These are phyloP conservation scores for Drechslerella coelobrocha DNA, from an alignment of 2,329 filamentous ascomycete species.

Conservation along the genomic window DNA sequence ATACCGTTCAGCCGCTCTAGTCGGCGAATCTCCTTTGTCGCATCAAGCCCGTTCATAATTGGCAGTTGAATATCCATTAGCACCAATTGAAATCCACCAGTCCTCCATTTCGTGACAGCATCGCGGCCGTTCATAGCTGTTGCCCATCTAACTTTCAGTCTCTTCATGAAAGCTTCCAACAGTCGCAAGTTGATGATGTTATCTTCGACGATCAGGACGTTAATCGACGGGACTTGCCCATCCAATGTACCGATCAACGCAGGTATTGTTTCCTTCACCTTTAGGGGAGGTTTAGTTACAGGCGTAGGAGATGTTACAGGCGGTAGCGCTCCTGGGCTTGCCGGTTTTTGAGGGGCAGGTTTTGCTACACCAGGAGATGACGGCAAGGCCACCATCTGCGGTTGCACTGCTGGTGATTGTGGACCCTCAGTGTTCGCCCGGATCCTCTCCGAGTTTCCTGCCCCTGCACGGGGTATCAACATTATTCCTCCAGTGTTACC, in stretches of 20 bases:
- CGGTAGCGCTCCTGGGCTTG: conserved; percentile 29
- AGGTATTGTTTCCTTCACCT: conserved; percentile 30
- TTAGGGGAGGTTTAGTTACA: conserved; percentile 27
- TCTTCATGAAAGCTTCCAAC: conserved; percentile 92
- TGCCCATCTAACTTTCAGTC: conserved; percentile 93
- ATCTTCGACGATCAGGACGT: conserved; percentile 96
- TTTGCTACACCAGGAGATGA: conserved; percentile 39
- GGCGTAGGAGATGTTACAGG: conserved; percentile 19
- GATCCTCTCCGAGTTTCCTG: conserved; percentile 18
- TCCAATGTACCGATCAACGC: conserved; percentile 65
- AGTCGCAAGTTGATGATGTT: conserved; percentile 97
- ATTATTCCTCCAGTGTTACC: conserved; percentile 31
- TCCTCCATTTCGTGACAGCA: conserved; percentile 90
- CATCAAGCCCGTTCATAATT: conserved; percentile 93
- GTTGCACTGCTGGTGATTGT: conserved; percentile 26
- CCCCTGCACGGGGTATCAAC: conserved; percentile 35
- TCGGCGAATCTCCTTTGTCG: conserved; percentile 90
- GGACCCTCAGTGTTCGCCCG: conserved; percentile 30
- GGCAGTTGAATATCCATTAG: conserved; percentile 98
- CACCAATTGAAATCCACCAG: conserved; percentile 91
- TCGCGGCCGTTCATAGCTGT: conserved; percentile 96
- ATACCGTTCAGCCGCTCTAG: conserved; percentile 90
- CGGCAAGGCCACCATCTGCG: conserved; percentile 45
- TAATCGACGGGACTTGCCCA: conserved; percentile 88
- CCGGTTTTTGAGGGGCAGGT: conserved; percentile 34